These are phyloP conservation scores for Pseudozyma hubeiensis DNA, from an alignment of 1,284 basidiomycete genomes.

Conservation along the genomic window DNA sequence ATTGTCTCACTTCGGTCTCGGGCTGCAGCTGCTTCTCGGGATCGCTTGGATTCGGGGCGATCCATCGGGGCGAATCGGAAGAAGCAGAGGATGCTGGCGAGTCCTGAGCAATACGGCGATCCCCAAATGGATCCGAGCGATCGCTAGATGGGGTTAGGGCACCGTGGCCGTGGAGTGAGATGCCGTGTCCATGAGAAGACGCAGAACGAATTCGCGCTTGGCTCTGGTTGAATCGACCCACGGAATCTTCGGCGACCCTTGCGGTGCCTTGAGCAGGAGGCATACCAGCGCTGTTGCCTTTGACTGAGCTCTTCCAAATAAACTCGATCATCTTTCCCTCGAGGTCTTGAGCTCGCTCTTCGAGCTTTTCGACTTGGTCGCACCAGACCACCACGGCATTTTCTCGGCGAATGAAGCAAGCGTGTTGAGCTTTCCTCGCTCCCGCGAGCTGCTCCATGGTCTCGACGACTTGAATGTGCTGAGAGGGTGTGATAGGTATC, in stretches of 20 bases:
- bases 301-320: constrained; percentile 73
- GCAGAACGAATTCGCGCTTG: constrained; percentile 24
- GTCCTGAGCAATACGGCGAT: constrained; percentile 14
- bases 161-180: neutral
- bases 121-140: constrained; percentile 25
- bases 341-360: constrained; percentile 72
- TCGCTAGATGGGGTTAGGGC: constrained; percentile 13
- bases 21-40: constrained; percentile 33
- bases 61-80: neutral
- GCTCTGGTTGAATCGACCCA: constrained; percentile 33
- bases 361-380: constrained; percentile 74
- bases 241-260: constrained; percentile 10
- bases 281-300: too few species aligned
- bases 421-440: constrained; percentile 84
- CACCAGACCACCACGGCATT: constrained; percentile 81
- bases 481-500: constrained; percentile 48
- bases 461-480: constrained; percentile 66
- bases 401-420: constrained; percentile 83
- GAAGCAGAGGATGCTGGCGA: neutral
- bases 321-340: constrained; percentile 83
- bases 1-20: constrained; percentile 69
- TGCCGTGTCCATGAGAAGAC: constrained; percentile 13
- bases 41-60: constrained; percentile 1
- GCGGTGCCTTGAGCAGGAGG: neutral
- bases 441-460: constrained; percentile 75